Evolutionary conservation across 768 basidiomycete species (phyloP).

Genomic region (Tylopilus plumbeoviolaceoides): DNA sequence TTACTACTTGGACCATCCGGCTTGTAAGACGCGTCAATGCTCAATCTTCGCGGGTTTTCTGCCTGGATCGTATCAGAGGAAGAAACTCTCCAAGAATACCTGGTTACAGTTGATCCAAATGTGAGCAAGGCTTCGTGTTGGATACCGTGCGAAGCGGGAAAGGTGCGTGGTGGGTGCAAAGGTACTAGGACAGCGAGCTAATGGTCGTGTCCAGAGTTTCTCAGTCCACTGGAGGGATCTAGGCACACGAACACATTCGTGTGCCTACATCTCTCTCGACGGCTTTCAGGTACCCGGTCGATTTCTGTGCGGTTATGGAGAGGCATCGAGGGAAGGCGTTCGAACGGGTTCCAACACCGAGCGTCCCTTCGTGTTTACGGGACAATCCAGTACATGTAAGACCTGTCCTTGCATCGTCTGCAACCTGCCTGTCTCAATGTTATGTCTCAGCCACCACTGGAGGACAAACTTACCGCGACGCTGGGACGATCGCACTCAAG

Average conservation of each 20-base stretch:
- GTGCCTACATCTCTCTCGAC: constrained; percentile 61
- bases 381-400: constrained; percentile 37
- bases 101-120: constrained; percentile 45
- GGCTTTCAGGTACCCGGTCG: constrained; percentile 59
- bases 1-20: not conserved
- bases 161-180: constrained; percentile 34
- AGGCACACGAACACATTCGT: constrained; percentile 50
- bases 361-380: constrained; percentile 58
- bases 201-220: constrained; percentile 42
- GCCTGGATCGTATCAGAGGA: constrained; percentile 64
- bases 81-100: constrained; percentile 48
- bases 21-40: constrained; percentile 30
- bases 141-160: constrained; percentile 59
- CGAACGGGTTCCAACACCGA: constrained; percentile 48
- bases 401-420: not conserved
- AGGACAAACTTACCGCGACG: constrained; percentile 32
- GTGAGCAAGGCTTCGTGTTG: constrained; percentile 56
- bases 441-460: constrained; percentile 1
- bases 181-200: not conserved
- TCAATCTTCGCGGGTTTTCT: constrained; percentile 58
- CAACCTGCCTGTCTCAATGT: not conserved
- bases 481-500: constrained; percentile 52
- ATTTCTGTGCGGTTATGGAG: constrained; percentile 55
- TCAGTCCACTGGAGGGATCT: constrained; percentile 63
- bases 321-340: constrained; percentile 49